Evolutionary conservation across 148 eudicot species (phyloP).

Genomic region (Vaccinium darrowii): DNA sequence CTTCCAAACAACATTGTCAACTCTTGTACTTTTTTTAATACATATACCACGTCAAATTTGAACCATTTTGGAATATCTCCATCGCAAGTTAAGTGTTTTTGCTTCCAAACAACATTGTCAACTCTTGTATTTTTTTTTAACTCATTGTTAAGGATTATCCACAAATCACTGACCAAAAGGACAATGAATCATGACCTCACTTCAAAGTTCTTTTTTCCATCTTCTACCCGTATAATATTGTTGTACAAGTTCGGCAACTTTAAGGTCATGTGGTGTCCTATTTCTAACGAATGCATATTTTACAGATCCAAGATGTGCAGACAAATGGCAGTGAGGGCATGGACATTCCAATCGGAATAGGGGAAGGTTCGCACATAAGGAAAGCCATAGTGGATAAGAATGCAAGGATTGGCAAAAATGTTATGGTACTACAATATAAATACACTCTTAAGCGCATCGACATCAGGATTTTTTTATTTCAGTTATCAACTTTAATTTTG

Average conservation of each 20-base stretch:
- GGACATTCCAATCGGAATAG: slow-evolving; percentile 61
- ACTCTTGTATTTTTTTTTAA: neutral
- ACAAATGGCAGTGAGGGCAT: slow-evolving; percentile 22
- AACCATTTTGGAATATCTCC: neutral
- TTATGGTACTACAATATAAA: slow-evolving; percentile 46
- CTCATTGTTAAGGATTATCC: neutral
- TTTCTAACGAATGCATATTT: neutral
- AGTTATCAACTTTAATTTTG: neutral
- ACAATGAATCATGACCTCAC: neutral
- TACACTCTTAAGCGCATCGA: neutral
- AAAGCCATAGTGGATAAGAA: slow-evolving; percentile 82
- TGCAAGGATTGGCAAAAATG: slow-evolving; percentile 79
- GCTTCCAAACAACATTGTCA: neutral
- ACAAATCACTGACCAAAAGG: neutral
- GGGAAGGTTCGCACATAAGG: slow-evolving; percentile 58
- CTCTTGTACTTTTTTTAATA: no score
- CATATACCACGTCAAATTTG: neutral
- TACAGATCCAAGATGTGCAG: slow-evolving; percentile 39
- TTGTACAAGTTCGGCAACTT: neutral
- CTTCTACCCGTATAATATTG: neutral
- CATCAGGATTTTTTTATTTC: neutral
- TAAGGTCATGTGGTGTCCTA: neutral
- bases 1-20: neutral
- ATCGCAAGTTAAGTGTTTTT: neutral
- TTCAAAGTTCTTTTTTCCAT: neutral